Percentiles rank a stretch among this genome's conserved stretches.
Conservation (phyloP, 805 yeast genomes). For the Candida takata region DNA sequence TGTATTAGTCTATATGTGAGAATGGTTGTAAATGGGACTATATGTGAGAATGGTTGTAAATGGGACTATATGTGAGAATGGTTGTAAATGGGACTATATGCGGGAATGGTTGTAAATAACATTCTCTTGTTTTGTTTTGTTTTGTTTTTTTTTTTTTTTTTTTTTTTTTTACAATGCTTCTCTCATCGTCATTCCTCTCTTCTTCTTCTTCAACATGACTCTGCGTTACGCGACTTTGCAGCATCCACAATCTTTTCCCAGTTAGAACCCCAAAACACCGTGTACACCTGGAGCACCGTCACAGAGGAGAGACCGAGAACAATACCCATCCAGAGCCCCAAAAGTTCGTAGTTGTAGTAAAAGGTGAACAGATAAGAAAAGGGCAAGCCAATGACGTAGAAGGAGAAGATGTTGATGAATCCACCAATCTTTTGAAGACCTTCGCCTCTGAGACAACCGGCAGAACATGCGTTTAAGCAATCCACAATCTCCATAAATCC, state of each 20-base stretch:
- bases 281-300: conserved; percentile 42
- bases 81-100: too few species aligned
- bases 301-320: conserved; percentile 49
- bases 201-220: background rate
- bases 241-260: conserved; percentile 47
- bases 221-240: conserved; percentile 32
- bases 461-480: conserved; percentile 63
- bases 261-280: conserved; percentile 36
- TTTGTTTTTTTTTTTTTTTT: too few species aligned
- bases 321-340: conserved; percentile 77
- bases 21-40: too few species aligned
- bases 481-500: conserved; percentile 68
- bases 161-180: too few species aligned
- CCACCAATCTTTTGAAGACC: conserved; percentile 81
- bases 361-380: conserved; percentile 53
- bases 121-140: too few species aligned
- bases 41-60: too few species aligned
- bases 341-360: conserved; percentile 37
- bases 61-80: too few species aligned
- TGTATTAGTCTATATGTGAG: too few species aligned
- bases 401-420: conserved; percentile 54
- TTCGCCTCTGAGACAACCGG: conserved; percentile 80
- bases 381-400: conserved; percentile 72
- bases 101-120: too few species aligned
- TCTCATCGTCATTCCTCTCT: too few species aligned